Conservation (phyloP, 2,329 filamentous ascomycete species). For the Aspergillus calidoustus region DNA sequence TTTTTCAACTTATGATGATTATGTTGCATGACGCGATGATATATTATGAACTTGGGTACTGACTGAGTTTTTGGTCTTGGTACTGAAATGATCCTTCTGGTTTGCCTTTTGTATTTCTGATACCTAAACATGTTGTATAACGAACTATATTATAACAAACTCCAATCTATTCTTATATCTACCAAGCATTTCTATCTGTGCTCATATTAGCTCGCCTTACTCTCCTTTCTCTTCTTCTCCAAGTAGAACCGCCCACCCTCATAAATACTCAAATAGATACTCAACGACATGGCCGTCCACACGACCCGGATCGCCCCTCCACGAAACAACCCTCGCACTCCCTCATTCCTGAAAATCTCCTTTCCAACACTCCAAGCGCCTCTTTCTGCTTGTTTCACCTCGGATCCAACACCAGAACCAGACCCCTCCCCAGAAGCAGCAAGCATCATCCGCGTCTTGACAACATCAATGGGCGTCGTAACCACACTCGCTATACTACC, state of each 20-base stretch:
- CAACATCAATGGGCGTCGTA: conserved; percentile 88
- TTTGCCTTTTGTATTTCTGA: not conserved
- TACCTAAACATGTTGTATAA: conserved; percentile 2
- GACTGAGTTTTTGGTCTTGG: not conserved
- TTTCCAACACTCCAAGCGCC: conserved; percentile 57
- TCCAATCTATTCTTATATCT: not conserved
- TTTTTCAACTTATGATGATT: conserved; percentile 9
- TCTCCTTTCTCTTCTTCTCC: conserved; percentile 37
- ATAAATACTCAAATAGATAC: conserved; percentile 84
- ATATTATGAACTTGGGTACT: conserved; percentile 4
- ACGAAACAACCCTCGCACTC: conserved; percentile 72
- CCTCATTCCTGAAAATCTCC: conserved; percentile 69
- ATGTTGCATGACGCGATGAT: conserved; percentile 20
- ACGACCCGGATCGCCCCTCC: conserved; percentile 73
- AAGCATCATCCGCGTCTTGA: conserved; percentile 91
- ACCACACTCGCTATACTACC: conserved; percentile 76
- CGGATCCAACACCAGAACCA: not conserved
- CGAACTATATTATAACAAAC: not conserved
- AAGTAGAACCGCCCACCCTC: conserved; percentile 74
- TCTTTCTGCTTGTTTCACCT: conserved; percentile 9
- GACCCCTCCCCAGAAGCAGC: conserved; percentile 51
- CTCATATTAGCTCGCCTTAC: conserved; percentile 35
- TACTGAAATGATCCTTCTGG: not conserved
- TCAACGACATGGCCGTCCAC: conserved; percentile 84
- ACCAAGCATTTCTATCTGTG: conserved; percentile 8